Conservation (phyloP, 106 monocot genomes). For the Platanthera guangdongensis region DNA sequence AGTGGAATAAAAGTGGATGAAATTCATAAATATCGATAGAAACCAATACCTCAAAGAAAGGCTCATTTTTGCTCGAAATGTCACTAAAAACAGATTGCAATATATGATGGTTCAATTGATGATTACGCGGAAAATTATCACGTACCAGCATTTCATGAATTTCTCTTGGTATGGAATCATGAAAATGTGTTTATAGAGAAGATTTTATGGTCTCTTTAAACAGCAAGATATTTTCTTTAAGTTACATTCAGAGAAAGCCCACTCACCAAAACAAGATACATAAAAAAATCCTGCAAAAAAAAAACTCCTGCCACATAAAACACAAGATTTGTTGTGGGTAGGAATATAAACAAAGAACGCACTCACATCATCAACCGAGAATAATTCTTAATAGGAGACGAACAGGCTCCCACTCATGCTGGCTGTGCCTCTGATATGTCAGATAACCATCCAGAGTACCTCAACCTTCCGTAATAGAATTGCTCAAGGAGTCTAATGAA, state of each 20-base stretch:
- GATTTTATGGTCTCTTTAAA: neutral
- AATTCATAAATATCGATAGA: neutral
- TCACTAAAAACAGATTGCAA: neutral
- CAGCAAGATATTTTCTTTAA: neutral
- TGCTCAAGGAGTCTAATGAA: neutral
- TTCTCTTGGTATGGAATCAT: neutral
- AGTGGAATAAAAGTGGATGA: neutral
- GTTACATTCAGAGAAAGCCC: neutral
- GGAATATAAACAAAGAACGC: neutral
- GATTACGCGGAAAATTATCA: neutral
- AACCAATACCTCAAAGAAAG: conserved; percentile 2
- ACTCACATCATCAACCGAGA: neutral
- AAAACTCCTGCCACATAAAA: conserved; percentile 2
- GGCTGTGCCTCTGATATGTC: neutral
- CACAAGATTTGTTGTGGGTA: neutral
- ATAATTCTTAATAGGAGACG: conserved; percentile 3
- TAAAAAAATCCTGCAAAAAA: neutral
- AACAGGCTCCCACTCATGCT: neutral
- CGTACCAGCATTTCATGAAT: neutral
- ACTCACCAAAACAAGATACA: neutral
- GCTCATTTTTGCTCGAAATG: neutral
- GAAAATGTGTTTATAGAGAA: conserved; percentile 1
- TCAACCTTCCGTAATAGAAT: neutral
- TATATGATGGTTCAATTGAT: neutral
- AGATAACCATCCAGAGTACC: neutral